Evolutionary conservation across 768 basidiomycete genomes (phyloP), one percentile per base, ranked within the genome.

Genomic region (Holtermanniella nyarrowii): DNA sequence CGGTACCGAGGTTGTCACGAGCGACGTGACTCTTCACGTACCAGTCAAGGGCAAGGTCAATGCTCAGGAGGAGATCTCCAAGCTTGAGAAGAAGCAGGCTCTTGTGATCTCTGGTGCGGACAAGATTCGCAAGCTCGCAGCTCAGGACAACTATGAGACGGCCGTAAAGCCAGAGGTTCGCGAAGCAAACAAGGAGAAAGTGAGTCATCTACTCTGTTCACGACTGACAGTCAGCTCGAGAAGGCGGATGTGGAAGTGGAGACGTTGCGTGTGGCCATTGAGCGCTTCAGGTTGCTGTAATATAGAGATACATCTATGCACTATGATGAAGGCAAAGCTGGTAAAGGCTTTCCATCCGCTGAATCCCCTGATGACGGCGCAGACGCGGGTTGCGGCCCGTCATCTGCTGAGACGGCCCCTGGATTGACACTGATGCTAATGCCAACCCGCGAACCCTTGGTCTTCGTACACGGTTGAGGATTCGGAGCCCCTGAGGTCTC

Each of bases 41-140:
- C 83, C 91, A 53, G 89, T 99, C 31, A 78, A 84, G 73, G 89
- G 91, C 22, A 81, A 91, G 40, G 83, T 99, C 16, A 85, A 97
- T 72, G 74, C 93, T 4, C 83, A 88, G 43, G 80, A 79, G 1
- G 93, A 97, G 72, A 85, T 95, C 42, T 75, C 79, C 39, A 96
- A 91, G 72, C 82, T 84, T 55, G 81, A 88, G 65, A 96, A 95
- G 80, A 95, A 91, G 73, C 77, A 86, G 2, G 80, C 83, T 37
- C 74, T 89, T 10, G 82, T 80, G 1, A 75, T 77, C 48, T 56
- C 85, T 46, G 83, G 80, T 58, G 73, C 85, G 41, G 80, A 83
- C 49, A 96, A 95, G 76, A 74, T 93, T 31, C 59, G 74, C 53
- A 91, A 89, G 71, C 68, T 81, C 16, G 79, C 83, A 55, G 75